Evolutionary conservation across 2,329 filamentous ascomycete species (phyloP), one percentile per base, ranked within the genome.

Genomic region (Microsporum canis): DNA sequence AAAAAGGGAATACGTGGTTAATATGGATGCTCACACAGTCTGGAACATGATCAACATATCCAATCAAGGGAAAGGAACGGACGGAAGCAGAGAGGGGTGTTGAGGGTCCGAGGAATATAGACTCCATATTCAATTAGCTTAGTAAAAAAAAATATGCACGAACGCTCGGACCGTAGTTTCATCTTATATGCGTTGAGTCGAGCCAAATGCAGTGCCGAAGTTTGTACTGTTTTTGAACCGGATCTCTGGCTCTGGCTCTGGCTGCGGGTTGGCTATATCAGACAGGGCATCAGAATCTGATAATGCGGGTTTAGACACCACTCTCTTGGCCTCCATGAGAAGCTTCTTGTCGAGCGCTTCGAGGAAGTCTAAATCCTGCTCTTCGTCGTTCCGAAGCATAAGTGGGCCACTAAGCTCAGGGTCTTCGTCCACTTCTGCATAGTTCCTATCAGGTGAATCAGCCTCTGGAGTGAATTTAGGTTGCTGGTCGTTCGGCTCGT

Each of bases 131-230:
- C 17, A 23, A 23, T 23, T 23, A 23, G 17, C 17, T 23, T 23
- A 23, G 17, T 23, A 23, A 23, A 23, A 23, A 36, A 36, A 36
- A 10, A 3, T 36, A 36, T 36, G 34, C 10, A 10, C 34, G 34
- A 8, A 27, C 39, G 7, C 43, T 47, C 8, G 12, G n/a, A 33
- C 23, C 3, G 12, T 4, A 33, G 49, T 5, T 23, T 53, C 29
- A 34, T 33, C 27, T 17, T 27, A 47, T 47, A 29, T 27, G 27
- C 4, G 29, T 14, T 62, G 62, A 17, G 58, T 61, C 23, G 62
- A 63, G 33, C 77, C 76, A 72, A 76, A 78, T 3, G 75, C 77
- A 61, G 75, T 76, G n/a, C 76, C 77, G 69, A 79, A 78, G 67
- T 78, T 78, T 17, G 73, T 77, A 14, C 72, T 74, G 31, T 74